Conservation (phyloP, 1,139 yeast species). For the Lizanozyma gosingica region DNA sequence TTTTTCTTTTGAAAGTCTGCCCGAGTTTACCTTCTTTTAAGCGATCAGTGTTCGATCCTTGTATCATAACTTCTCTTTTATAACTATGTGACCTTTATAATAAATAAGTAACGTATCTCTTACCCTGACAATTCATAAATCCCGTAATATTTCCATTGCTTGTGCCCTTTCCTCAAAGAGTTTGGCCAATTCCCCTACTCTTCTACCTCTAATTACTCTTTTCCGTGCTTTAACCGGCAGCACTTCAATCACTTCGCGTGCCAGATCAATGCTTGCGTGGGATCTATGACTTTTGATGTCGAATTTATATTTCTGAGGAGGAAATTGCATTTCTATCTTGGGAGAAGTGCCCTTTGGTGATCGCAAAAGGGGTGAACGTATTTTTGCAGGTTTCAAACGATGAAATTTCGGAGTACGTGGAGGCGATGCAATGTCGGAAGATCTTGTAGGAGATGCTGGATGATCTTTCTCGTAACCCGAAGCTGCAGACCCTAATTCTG, state of each 20-base stretch:
- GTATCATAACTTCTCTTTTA: not conserved
- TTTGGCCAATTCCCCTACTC: constrained; percentile 47
- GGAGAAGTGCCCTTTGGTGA: not conserved
- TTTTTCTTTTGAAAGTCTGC: constrained; percentile 1
- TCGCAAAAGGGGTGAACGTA: not conserved
- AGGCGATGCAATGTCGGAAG: not conserved
- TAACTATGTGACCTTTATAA: not conserved
- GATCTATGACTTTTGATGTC: not conserved
- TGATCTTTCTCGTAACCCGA: not conserved
- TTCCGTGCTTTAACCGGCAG: not conserved
- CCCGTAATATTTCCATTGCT: constrained; percentile 40
- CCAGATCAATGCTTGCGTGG: not conserved
- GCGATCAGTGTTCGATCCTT: not conserved
- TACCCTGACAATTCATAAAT: constrained; percentile 14
- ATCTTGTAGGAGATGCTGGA: not conserved
- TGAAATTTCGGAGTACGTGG: not conserved
- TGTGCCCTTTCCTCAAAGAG: constrained; percentile 48
- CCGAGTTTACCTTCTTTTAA: constrained; percentile 1
- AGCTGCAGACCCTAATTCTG: not conserved
- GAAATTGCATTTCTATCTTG: not conserved
- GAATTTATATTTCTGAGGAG: not conserved
- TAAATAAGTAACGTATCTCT: not conserved
- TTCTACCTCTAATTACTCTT: constrained; percentile 42
- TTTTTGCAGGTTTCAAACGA: not conserved
- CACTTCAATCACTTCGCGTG: not conserved